phyloP scores from a whole-genome alignment of 768 basidiomycete genomes.

The Tricholoma bakamatsutake region DNA sequence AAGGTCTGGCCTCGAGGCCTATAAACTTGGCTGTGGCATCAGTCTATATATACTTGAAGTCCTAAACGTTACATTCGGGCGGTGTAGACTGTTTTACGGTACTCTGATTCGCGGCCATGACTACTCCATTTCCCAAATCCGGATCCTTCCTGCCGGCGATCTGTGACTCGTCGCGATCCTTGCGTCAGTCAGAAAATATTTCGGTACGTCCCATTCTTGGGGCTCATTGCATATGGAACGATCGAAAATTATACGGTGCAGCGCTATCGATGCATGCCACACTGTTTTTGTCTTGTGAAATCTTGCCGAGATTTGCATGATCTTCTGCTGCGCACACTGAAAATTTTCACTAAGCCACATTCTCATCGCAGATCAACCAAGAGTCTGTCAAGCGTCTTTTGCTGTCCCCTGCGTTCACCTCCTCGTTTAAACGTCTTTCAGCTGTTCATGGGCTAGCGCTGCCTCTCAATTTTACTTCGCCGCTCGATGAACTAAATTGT shows the following conservation, averaged over 20 bases:
- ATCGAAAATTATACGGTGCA: not conserved
- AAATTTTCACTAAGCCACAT: not conserved
- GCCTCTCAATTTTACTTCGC: constrained; percentile 74
- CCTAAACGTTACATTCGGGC: not conserved
- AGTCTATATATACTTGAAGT: too few relatives aligned
- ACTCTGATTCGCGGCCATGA: constrained; percentile 3
- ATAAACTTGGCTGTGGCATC: constrained; percentile 55
- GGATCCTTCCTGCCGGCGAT: constrained; percentile 46
- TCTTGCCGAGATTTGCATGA: not conserved
- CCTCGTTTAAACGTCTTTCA: constrained; percentile 58
- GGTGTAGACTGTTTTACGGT: not conserved
- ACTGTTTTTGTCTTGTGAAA: not conserved
- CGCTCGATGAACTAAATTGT: constrained; percentile 73
- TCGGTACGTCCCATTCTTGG: constrained; percentile 37
- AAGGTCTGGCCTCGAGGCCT: constrained; percentile 58
- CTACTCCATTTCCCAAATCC: constrained; percentile 37
- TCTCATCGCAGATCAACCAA: constrained; percentile 42
- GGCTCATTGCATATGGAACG: not conserved
- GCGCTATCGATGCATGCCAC: not conserved
- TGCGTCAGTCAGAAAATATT: constrained; percentile 44
- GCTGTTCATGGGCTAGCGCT: constrained; percentile 63
- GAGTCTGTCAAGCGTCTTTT: constrained; percentile 57
- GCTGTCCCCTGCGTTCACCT: constrained; percentile 55
- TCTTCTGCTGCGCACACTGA: not conserved
- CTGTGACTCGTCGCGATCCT: constrained; percentile 42